Conservation (phyloP, 176 grass and related monocot species). For the Echinochloa phyllopogon region DNA sequence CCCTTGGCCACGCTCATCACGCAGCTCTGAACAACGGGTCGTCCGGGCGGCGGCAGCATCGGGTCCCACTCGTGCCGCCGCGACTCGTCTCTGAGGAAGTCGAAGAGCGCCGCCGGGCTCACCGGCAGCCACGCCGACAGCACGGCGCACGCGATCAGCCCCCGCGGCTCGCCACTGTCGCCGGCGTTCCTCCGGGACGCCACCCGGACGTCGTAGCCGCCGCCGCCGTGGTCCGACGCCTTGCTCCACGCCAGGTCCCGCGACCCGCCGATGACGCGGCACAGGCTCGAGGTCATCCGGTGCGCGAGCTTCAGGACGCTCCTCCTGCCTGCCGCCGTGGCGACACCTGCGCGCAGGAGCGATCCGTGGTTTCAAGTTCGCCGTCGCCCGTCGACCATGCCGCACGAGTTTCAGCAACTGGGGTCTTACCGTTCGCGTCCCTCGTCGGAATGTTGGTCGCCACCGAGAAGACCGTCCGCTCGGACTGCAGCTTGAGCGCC, state of each 20-base stretch:
- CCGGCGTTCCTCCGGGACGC: slow-evolving; percentile 52
- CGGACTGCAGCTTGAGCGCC: slow-evolving; percentile 72
- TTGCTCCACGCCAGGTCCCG: slow-evolving; percentile 52
- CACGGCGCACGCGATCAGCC: slow-evolving; percentile 68
- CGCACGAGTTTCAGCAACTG: not conserved
- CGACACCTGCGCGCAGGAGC: slow-evolving; percentile 51
- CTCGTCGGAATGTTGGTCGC: slow-evolving; percentile 78
- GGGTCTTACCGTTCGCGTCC: slow-evolving; percentile 55
- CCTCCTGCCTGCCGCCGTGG: slow-evolving; percentile 70
- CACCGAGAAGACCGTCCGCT: slow-evolving; percentile 79
- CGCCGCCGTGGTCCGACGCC: slow-evolving; percentile 12
- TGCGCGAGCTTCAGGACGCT: slow-evolving; percentile 83
- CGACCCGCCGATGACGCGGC: slow-evolving; percentile 51
- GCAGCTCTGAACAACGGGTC: slow-evolving; percentile 40
- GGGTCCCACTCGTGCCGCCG: slow-evolving; percentile 72
- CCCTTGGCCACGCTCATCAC: slow-evolving; percentile 69
- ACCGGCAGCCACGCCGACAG: slow-evolving; percentile 70
- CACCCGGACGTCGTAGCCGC: slow-evolving; percentile 49
- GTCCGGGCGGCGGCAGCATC: slow-evolving; percentile 32
- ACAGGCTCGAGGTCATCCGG: slow-evolving; percentile 69
- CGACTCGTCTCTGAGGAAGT: slow-evolving; percentile 64
- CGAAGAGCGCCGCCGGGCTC: slow-evolving; percentile 46
- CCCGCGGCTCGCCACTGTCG: slow-evolving; percentile 70
- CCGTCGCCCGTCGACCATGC: not conserved
- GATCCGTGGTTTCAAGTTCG: not conserved